phyloP scores from a whole-genome alignment of 2,329 filamentous ascomycete species.

The Graphilbum ipis-grandicollis region DNA sequence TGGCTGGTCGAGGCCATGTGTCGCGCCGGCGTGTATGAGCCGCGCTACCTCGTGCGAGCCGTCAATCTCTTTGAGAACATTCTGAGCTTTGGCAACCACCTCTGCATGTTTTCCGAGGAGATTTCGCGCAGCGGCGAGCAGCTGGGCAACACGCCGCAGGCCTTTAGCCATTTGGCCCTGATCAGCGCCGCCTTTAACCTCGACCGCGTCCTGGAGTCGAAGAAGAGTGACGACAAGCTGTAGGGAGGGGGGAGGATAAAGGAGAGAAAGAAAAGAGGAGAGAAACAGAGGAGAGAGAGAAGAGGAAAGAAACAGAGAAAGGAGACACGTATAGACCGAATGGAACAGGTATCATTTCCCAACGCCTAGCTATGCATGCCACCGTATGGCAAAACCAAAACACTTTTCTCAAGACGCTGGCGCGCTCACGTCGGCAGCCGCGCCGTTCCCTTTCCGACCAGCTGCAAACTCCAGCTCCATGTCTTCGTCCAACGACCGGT shows the following conservation, averaged over 20 bases:
- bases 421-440: too few relatives aligned
- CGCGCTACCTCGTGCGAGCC: slow-evolving; percentile 43
- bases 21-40: slow-evolving; percentile 45
- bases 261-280: not conserved
- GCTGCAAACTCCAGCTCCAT: slow-evolving; percentile 24
- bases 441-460: not conserved
- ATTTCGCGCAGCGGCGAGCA: slow-evolving; percentile 61
- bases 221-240: slow-evolving; percentile 9
- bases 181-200: slow-evolving; percentile 66
- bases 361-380: slow-evolving; percentile 2
- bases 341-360: too few relatives aligned
- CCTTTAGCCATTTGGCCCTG: slow-evolving; percentile 59
- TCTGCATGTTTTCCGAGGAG: slow-evolving; percentile 66
- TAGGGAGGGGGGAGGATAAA: slow-evolving; percentile 2
- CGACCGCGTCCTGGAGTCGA: slow-evolving; percentile 29
- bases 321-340: too few relatives aligned
- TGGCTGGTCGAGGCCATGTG: slow-evolving; percentile 70
- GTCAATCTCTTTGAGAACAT: slow-evolving; percentile 64
- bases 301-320: not conserved
- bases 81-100: slow-evolving; percentile 57
- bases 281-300: not conserved
- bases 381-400: too few relatives aligned
- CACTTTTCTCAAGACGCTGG: too few relatives aligned
- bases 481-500: slow-evolving; percentile 24
- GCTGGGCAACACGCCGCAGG: slow-evolving; percentile 64